phyloP scores from a whole-genome alignment of 106 monocot genomes.

The Dendrobium nobile region DNA sequence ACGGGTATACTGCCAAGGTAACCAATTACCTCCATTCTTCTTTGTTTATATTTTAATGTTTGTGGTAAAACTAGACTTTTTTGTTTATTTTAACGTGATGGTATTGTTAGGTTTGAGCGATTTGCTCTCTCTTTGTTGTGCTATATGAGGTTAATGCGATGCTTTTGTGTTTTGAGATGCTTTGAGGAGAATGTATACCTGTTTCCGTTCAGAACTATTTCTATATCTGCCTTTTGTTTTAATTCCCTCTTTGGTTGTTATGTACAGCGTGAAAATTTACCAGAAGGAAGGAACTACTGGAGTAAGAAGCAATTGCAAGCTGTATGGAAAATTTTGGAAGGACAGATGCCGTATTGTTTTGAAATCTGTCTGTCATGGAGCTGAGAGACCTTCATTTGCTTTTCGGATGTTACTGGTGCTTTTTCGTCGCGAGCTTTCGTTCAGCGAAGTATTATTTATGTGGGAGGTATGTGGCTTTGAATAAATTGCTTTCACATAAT shows the following conservation, averaged over 20 bases:
- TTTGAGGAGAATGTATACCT: constrained; percentile 80
- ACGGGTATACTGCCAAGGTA: constrained; percentile 99
- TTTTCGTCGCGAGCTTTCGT: constrained; percentile 82
- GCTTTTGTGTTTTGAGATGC: constrained; percentile 99
- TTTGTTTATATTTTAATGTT: neutral
- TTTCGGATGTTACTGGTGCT: constrained; percentile 84
- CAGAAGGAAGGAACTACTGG: constrained; percentile 93
- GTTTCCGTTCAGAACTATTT: neutral
- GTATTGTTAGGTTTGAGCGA: constrained; percentile 89
- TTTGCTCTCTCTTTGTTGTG: constrained; percentile 95
- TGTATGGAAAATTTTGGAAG: constrained; percentile 93
- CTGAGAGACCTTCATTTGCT: constrained; percentile 97
- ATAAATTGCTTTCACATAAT: neutral
- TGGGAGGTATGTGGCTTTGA: constrained; percentile 76
- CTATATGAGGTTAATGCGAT: constrained; percentile 99
- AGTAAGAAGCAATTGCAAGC: constrained; percentile 86
- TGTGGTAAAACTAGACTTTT: neutral
- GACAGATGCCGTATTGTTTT: constrained; percentile 81
- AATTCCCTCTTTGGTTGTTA: neutral
- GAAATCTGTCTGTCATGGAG: constrained; percentile 84
- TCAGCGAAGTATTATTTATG: constrained; percentile 81
- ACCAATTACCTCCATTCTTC: neutral
- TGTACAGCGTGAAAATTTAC: constrained; percentile 90
- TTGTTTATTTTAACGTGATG: neutral
- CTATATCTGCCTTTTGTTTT: neutral